These are phyloP conservation scores for Lyophyllum decastes DNA, from an alignment of 768 basidiomycete genomes.

Conservation along the genomic window DNA sequence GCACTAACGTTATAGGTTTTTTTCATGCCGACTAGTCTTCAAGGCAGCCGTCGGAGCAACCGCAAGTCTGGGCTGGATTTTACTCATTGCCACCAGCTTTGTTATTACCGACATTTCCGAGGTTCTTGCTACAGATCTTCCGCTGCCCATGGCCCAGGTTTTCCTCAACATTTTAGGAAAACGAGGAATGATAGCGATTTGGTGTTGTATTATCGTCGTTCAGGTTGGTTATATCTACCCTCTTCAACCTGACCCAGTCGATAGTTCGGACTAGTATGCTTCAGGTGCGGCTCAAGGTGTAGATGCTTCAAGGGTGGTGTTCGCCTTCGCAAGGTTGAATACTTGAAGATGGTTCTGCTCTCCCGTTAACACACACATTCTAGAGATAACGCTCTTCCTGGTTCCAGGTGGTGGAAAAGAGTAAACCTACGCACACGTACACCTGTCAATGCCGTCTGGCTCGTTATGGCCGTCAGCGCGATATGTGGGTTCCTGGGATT, in stretches of 20 bases:
- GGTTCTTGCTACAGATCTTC: conserved; percentile 48
- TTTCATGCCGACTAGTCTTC: neutral
- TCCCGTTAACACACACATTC: neutral
- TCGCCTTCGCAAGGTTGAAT: conserved; percentile 57
- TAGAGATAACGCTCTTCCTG: conserved; percentile 72
- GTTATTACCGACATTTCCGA: conserved; percentile 56
- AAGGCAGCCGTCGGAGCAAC: conserved; percentile 53
- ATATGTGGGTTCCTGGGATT: conserved; percentile 69
- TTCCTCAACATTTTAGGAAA: conserved; percentile 68
- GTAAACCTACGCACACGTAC: conserved; percentile 63
- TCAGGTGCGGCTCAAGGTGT: conserved; percentile 76
- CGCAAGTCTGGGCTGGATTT: conserved; percentile 63
- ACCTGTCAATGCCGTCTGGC: conserved; percentile 76
- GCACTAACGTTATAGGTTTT: neutral
- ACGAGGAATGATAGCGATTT: conserved; percentile 69
- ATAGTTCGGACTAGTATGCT: conserved; percentile 46
- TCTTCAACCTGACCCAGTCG: neutral
- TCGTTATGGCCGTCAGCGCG: conserved; percentile 58
- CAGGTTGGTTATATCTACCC: conserved; percentile 23
- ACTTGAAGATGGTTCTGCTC: neutral
- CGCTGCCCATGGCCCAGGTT: conserved; percentile 73
- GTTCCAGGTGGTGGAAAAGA: conserved; percentile 69
- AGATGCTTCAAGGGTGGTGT: conserved; percentile 74
- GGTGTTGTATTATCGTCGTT: conserved; percentile 71
- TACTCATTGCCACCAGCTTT: conserved; percentile 66